phyloP scores from a whole-genome alignment of 306 rosid species.

The Luffa aegyptiaca region DNA sequence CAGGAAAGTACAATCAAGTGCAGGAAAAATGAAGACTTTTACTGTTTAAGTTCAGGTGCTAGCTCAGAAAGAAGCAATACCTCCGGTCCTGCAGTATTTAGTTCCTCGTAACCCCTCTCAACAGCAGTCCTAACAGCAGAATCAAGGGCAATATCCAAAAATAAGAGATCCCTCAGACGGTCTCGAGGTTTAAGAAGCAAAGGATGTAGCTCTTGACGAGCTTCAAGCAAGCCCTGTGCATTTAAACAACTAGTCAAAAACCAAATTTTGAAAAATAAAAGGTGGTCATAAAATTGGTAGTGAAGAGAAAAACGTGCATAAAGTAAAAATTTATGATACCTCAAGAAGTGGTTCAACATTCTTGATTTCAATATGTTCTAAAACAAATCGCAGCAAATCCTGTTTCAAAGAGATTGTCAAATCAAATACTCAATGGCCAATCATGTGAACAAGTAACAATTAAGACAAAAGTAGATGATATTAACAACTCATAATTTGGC shows the following conservation, averaged over 20 bases:
- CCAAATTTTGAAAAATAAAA: conserved; percentile 1
- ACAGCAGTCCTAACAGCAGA: conserved; percentile 88
- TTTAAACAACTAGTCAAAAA: conserved; percentile 1
- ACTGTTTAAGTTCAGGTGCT: background rate
- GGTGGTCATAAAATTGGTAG: background rate
- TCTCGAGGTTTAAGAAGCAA: conserved; percentile 51
- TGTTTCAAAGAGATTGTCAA: conserved; percentile 23
- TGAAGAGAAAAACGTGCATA: background rate
- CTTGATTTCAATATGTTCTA: conserved; percentile 65
- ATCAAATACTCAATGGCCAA: background rate
- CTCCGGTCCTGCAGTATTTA: conserved; percentile 76
- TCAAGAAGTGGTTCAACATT: conserved; percentile 70
- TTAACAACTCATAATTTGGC: background rate
- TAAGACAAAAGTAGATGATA: background rate
- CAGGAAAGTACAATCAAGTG: background rate
- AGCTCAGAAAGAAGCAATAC: conserved; percentile 26
- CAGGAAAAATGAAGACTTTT: background rate
- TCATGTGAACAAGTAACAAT: conserved; percentile 15
- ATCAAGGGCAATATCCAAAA: conserved; percentile 96
- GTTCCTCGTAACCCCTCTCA: conserved; percentile 81
- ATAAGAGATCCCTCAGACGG: conserved; percentile 88
- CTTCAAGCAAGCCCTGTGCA: conserved; percentile 87
- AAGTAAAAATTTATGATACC: conserved; percentile 39
- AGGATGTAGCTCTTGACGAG: conserved; percentile 76
- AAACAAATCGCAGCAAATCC: conserved; percentile 60